Base-by-base conservation (phyloP, 805 yeast genomes). In the Yarrowia yakushimensis region DNA sequence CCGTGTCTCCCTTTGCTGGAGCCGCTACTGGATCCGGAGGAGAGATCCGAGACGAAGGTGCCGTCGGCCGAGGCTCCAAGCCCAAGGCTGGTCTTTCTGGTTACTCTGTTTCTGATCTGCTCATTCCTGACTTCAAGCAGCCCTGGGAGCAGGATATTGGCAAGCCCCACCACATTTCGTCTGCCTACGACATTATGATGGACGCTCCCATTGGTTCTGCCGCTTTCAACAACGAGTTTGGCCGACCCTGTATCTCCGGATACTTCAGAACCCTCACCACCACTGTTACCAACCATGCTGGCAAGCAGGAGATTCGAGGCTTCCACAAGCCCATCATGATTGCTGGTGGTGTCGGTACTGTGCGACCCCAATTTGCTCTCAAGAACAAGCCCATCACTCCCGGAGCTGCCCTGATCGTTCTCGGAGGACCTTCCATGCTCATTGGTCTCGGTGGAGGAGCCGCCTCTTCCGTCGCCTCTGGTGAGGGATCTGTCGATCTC, bases 21-120 rank as follows among this genome's bases (percentile, higher is more conserved):
- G 99, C 99, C 31, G 96, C 99, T 43, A 94, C 99, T 13, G 99
- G 99, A 66, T 92, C 98, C 11, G 99, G 99, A 74, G 99, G 99
- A 79, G 99, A 94, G 77, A 94, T 94, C 71, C 89, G 99, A 81
- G 99, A 94, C 76, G 99, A 94, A 78, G 99, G 97, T 78, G 99
- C 99, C 30, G 97, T 94, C 25, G 99, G 99, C 66, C 85, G 97
- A 74, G 99, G 99, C 48, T 93, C 98, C 25, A 90, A 90, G 75
- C 84, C 98, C 45, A 93, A 94, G 77, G 96, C 97, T 72, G 99
- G 99, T 62, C 80, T 94, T 65, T 81, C 96, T 42, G 99, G 99
- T 9, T 94, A 85, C 76, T 82, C 96, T 11, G 97, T 91, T 22
- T 86, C 96, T 39, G 98, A 94, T 76, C 81, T 94, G 74, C 80